These are phyloP conservation scores for Oxytropis ochrocephala DNA, from an alignment of 306 rosid species.

Conservation along the genomic window DNA sequence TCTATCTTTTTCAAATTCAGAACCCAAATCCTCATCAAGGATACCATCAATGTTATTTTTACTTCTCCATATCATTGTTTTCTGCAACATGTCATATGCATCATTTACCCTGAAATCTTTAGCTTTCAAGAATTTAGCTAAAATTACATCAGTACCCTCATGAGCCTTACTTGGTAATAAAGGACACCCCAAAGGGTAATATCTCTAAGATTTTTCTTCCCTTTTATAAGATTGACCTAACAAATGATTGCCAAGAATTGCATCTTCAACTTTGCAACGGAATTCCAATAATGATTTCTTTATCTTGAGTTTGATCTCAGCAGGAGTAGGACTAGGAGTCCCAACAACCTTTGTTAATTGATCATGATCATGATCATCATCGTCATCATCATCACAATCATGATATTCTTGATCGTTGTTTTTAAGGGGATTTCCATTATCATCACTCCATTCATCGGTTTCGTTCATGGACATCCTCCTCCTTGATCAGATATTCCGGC, in stretches of 20 bases:
- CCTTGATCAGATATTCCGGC: conserved; percentile 24
- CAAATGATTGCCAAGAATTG: conserved; percentile 56
- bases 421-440: neutral
- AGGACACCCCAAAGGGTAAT: conserved; percentile 69
- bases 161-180: conserved; percentile 74
- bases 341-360: neutral
- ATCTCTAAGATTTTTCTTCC: conserved; percentile 30
- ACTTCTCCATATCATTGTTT: conserved; percentile 56
- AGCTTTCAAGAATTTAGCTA: conserved; percentile 67
- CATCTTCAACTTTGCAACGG: conserved; percentile 61
- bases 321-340: neutral
- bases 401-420: neutral
- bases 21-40: conserved; percentile 24
- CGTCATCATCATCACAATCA: neutral
- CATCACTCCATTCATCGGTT: conserved; percentile 2
- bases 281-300: conserved; percentile 53
- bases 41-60: conserved; percentile 24
- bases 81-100: conserved; percentile 64
- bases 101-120: conserved; percentile 54
- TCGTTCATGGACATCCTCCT: conserved; percentile 7
- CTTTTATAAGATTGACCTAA: conserved; percentile 28
- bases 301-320: conserved; percentile 35
- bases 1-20: conserved; percentile 30
- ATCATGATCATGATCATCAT: conserved; percentile 15
- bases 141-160: conserved; percentile 55